phyloP scores from a whole-genome alignment of 2,329 filamentous ascomycete genomes.

The Neofusicoccum laricinum region DNA sequence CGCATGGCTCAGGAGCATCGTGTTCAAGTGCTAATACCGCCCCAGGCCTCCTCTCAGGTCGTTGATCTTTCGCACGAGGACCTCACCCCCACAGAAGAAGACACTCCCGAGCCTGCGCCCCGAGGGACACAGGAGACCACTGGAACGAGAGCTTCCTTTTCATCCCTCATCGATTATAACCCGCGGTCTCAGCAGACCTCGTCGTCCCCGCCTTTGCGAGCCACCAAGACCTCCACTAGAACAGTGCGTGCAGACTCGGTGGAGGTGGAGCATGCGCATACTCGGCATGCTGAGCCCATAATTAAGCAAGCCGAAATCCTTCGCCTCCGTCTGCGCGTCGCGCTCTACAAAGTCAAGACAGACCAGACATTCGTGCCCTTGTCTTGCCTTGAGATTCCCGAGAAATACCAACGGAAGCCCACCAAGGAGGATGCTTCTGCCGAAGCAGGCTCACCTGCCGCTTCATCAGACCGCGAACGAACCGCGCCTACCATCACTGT shows the following conservation, averaged over 20 bases:
- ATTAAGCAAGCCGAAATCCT: slow-evolving; percentile 63
- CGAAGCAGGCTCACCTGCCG: slow-evolving; percentile 24
- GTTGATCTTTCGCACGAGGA: slow-evolving; percentile 26
- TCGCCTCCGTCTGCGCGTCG: slow-evolving; percentile 66
- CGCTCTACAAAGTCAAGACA: slow-evolving; percentile 72
- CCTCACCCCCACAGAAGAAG: slow-evolving; percentile 32
- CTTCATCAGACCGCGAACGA: slow-evolving; percentile 20
- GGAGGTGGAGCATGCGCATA: not conserved
- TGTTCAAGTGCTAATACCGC: not conserved
- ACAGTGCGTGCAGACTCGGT: slow-evolving; percentile 8
- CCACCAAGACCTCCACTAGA: not conserved
- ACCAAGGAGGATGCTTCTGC: slow-evolving; percentile 26
- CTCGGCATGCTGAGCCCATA: not conserved
- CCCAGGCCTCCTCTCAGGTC: not conserved
- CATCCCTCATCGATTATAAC: slow-evolving; percentile 48
- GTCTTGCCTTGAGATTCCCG: slow-evolving; percentile 49
- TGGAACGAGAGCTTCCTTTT: slow-evolving; percentile 43
- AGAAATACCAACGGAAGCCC: slow-evolving; percentile 18
- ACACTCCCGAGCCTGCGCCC: slow-evolving; percentile 28
- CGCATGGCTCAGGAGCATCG: no score
- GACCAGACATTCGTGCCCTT: slow-evolving; percentile 67
- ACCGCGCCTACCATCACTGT: slow-evolving; percentile 30
- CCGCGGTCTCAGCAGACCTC: slow-evolving; percentile 20
- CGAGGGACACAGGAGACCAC: slow-evolving; percentile 26
- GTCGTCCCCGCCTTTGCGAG: slow-evolving; percentile 6